These are phyloP conservation scores for Karstenula rhodostoma DNA, from an alignment of 2,329 filamentous ascomycete species.

Conservation along the genomic window DNA sequence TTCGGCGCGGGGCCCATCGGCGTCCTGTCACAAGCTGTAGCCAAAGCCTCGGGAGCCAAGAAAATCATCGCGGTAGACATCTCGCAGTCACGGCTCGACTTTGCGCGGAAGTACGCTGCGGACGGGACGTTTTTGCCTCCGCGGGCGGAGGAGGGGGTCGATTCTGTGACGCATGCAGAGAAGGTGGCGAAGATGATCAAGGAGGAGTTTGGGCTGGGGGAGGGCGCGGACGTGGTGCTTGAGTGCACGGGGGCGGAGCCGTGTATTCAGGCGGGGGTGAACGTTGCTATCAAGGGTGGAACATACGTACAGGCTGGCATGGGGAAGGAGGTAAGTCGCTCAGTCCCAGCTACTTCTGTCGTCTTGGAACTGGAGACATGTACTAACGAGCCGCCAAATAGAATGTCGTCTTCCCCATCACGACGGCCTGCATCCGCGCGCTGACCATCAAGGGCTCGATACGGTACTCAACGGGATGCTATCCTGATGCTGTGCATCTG, in stretches of 20 bases:
- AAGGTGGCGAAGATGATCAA: slow-evolving; percentile 23
- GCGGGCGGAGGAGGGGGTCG: slow-evolving; percentile 12
- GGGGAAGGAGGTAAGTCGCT: slow-evolving; percentile 29
- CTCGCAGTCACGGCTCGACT: slow-evolving; percentile 26
- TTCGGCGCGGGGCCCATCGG: slow-evolving; percentile 36
- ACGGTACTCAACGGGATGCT: slow-evolving; percentile 60
- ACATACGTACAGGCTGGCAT: slow-evolving; percentile 36
- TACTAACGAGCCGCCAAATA: background rate
- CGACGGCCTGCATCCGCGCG: slow-evolving; percentile 57
- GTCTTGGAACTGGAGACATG: background rate
- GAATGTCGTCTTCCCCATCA: slow-evolving; percentile 62
- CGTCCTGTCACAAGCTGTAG: slow-evolving; percentile 33
- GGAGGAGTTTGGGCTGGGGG: slow-evolving; percentile 23
- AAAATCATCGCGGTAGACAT: slow-evolving; percentile 33
- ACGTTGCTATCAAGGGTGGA: slow-evolving; percentile 26
- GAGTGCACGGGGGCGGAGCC: slow-evolving; percentile 33
- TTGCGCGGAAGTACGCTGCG: slow-evolving; percentile 31
- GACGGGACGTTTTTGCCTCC: slow-evolving; percentile 23
- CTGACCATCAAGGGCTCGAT: slow-evolving; percentile 61
- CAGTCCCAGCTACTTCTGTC: background rate
- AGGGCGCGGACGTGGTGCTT: slow-evolving; percentile 33
- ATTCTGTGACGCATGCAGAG: slow-evolving; percentile 20
- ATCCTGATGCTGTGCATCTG: slow-evolving; percentile 59
- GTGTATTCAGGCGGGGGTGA: slow-evolving; percentile 30
- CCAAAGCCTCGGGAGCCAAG: slow-evolving; percentile 29